These are phyloP conservation scores for Lipomyces starkeyi DNA, from an alignment of 805 yeast species.

Conservation along the genomic window DNA sequence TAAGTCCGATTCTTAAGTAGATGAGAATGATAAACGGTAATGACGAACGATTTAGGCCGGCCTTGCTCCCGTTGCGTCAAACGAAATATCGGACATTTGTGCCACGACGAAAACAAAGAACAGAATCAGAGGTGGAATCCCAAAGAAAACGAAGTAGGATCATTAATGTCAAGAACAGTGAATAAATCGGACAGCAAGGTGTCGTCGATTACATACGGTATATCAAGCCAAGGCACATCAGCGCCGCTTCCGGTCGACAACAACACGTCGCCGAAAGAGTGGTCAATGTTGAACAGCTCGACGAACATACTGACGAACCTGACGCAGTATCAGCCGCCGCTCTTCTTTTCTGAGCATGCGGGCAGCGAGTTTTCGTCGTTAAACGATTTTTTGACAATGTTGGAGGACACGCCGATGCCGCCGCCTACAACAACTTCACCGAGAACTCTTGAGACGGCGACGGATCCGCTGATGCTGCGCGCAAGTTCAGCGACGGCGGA, in stretches of 20 bases:
- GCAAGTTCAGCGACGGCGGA: slow-evolving; percentile 7
- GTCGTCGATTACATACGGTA: slow-evolving; percentile 16
- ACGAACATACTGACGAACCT: slow-evolving; percentile 21
- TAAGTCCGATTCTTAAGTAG: slow-evolving; percentile 11
- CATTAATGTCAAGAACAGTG: background rate
- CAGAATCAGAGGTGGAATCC: background rate
- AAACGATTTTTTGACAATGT: slow-evolving; percentile 86
- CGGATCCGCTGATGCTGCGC: slow-evolving; percentile 7
- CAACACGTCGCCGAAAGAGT: slow-evolving; percentile 19
- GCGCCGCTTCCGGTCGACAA: slow-evolving; percentile 16
- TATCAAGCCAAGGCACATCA: slow-evolving; percentile 26
- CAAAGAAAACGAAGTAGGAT: background rate
- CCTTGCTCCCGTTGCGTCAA: slow-evolving; percentile 85
- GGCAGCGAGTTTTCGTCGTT: slow-evolving; percentile 90
- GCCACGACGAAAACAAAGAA: slow-evolving; percentile 63
- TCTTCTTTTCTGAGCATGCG: slow-evolving; percentile 79
- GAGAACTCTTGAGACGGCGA: slow-evolving; percentile 8
- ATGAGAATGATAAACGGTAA: background rate
- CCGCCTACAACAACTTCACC: slow-evolving; percentile 9
- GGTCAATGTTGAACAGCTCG: slow-evolving; percentile 25
- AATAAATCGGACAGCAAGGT: background rate
- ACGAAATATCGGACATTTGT: slow-evolving; percentile 85
- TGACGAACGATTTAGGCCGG: slow-evolving; percentile 49
- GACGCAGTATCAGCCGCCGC: slow-evolving; percentile 53
- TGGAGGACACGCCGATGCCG: slow-evolving; percentile 63